Conservation (phyloP, 345 rosid genomes). For the Populus tremula region DNA sequence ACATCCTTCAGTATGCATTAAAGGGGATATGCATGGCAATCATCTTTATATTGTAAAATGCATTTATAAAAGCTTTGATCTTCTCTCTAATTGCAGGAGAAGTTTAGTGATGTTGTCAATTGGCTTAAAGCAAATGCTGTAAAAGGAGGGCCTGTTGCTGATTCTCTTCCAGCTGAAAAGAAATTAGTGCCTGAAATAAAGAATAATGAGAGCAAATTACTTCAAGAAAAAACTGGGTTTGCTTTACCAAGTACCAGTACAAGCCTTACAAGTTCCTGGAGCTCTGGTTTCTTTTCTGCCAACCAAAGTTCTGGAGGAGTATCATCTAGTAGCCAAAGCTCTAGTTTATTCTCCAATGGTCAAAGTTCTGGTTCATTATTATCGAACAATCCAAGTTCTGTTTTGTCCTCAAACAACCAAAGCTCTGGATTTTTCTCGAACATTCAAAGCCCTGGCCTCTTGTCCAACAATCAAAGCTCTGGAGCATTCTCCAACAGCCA, state of each 20-base stretch:
- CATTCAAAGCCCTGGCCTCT: constrained; percentile 5
- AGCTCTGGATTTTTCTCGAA: constrained; percentile 14
- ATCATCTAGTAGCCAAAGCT: constrained; percentile 18
- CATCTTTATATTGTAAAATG: neutral
- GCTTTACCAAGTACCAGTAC: constrained; percentile 24
- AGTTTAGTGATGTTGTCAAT: constrained; percentile 77
- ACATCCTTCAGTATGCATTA: neutral
- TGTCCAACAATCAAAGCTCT: constrained; percentile 1
- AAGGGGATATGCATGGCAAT: neutral
- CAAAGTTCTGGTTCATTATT: constrained; percentile 15
- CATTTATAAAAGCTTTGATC: neutral
- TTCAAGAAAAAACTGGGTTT: constrained; percentile 36
- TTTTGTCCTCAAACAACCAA: constrained; percentile 21
- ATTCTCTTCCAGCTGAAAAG: constrained; percentile 40
- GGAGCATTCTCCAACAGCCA: constrained; percentile 18
- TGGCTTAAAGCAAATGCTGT: constrained; percentile 75
- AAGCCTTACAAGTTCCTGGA: constrained; percentile 28
- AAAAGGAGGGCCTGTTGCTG: constrained; percentile 47
- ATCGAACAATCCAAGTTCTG: constrained; percentile 13
- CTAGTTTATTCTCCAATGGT: constrained; percentile 8
- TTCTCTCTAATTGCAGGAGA: constrained; percentile 47
- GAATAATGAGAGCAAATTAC: constrained; percentile 34
- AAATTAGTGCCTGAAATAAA: constrained; percentile 41
- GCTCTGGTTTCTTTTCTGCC: constrained; percentile 31
- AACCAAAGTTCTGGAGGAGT: constrained; percentile 22